Evolutionary conservation across 106 monocot genomes (phyloP), one percentile per base, ranked within the genome.

Genomic region (Allium fistulosum): DNA sequence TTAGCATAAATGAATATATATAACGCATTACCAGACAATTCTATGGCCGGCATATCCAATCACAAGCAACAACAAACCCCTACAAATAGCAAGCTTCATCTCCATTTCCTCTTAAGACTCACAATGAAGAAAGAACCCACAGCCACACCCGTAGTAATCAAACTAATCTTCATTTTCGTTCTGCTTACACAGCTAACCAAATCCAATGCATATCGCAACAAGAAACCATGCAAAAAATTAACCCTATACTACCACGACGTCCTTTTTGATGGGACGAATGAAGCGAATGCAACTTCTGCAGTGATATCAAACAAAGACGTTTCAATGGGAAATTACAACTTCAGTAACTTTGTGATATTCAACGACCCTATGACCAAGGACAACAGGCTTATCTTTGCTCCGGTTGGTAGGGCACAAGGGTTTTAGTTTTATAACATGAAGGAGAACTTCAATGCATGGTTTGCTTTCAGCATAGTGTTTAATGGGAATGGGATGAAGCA

Each of bases 391-490:
- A 7, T 59, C 2, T 77, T 71, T 3, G 37, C 65, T 15, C 66
- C 71, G 11, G 71, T 77, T 27, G 77, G 71, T 12, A 45, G 71
- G 4, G 77, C 77, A 1, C 77, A 77, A 37, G 77, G 77, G 0
- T 77, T 77, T 64, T 77, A 66, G 46, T 71, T 77, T 65, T 77
- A 71, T 14, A 59, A 77, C 71, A 72, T 60, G 77, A 77, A 71
- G 66, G 53, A 9, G 7, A 1, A 66, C 0, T 66, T 58, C 18
- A 77, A 71, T 26, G 66, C 71, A 7, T 77, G 64, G 71, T 66
- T 77, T 37, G 68, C 69, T 0, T 69, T n/a, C 62, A 79, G 58
- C 3, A 47, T 79, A 0, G 69, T 79, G 57, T 77, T 77, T 60
- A 71, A 77, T 53, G 71, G 71, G 3, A 71, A 77, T 53, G 71